Evolutionary conservation across 2,329 filamentous ascomycete genomes (phyloP).

Genomic region (Dactylellina drechsleri): DNA sequence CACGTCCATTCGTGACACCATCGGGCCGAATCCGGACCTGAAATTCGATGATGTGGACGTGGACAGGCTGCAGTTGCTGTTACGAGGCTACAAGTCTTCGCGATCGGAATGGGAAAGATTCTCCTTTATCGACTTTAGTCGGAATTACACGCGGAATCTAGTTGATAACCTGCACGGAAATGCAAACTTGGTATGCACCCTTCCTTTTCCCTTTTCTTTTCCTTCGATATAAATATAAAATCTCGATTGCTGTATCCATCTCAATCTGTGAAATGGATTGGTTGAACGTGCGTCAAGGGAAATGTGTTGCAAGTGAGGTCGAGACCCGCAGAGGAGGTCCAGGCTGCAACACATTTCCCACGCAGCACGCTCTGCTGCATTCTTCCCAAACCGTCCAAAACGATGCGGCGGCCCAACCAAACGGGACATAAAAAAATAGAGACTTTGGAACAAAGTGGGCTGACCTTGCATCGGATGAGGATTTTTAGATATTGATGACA

Average conservation of each 20-base stretch:
- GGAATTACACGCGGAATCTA: slow-evolving; percentile 72
- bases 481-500: slow-evolving; percentile 66
- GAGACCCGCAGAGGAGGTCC: slow-evolving; percentile 1
- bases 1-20: slow-evolving; percentile 36
- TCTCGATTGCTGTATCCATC: too few relatives aligned
- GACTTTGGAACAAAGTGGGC: neutral
- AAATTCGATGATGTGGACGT: slow-evolving; percentile 68
- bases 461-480: neutral
- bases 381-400: slow-evolving; percentile 6
- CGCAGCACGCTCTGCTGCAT: slow-evolving; percentile 25
- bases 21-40: slow-evolving; percentile 39
- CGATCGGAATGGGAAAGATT: slow-evolving; percentile 69
- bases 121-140: slow-evolving; percentile 67
- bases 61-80: slow-evolving; percentile 67
- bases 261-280: too few relatives aligned
- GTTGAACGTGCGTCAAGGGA: neutral
- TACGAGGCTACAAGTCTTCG: slow-evolving; percentile 69
- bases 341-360: slow-evolving; percentile 41
- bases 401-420: neutral
- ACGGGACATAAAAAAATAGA: slow-evolving; percentile 1
- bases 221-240: too few relatives aligned
- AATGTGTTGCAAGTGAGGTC: slow-evolving; percentile 54
- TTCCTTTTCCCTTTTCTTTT: neutral
- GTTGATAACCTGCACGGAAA: slow-evolving; percentile 74
- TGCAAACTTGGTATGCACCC: slow-evolving; percentile 67